Evolutionary conservation across 2,329 filamentous ascomycete species (phyloP).

Genomic region (Endoconidiophora polonica): DNA sequence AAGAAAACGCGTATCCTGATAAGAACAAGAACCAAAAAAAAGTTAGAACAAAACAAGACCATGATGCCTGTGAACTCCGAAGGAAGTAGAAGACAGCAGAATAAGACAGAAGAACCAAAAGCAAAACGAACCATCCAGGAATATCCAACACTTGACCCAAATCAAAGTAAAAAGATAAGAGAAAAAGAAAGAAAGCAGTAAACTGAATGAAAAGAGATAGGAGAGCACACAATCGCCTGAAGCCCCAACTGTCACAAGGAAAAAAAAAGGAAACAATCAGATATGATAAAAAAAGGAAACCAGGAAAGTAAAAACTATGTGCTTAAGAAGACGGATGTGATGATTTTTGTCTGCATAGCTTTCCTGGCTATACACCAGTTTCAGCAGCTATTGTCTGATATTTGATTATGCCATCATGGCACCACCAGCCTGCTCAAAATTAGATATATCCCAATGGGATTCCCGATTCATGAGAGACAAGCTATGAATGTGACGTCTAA

Average conservation of each 20-base stretch:
- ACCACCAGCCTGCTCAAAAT: too few relatives aligned
- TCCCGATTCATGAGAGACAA: background rate
- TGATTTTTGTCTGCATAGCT: background rate
- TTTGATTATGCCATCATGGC: too few relatives aligned
- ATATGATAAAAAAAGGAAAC: background rate
- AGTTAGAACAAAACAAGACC: too few relatives aligned
- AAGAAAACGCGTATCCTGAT: too few relatives aligned
- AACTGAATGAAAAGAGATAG: background rate
- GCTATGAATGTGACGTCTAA: constrained; percentile 1
- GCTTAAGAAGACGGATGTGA: background rate
- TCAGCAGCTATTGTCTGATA: too few relatives aligned
- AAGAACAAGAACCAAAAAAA: too few relatives aligned
- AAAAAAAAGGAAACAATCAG: background rate
- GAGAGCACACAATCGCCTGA: background rate
- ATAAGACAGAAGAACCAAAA: background rate
- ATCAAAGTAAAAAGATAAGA: background rate
- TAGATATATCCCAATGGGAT: too few relatives aligned
- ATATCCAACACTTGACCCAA: background rate
- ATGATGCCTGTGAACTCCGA: background rate
- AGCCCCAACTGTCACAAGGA: background rate
- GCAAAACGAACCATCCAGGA: too few relatives aligned
- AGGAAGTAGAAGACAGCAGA: background rate
- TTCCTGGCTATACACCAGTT: background rate
- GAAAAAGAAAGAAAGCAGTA: background rate
- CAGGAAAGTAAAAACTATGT: background rate